Evolutionary conservation across 257 asterid species (phyloP), one percentile per base, ranked within the genome.

Genomic region (Forsythia suspensa): DNA sequence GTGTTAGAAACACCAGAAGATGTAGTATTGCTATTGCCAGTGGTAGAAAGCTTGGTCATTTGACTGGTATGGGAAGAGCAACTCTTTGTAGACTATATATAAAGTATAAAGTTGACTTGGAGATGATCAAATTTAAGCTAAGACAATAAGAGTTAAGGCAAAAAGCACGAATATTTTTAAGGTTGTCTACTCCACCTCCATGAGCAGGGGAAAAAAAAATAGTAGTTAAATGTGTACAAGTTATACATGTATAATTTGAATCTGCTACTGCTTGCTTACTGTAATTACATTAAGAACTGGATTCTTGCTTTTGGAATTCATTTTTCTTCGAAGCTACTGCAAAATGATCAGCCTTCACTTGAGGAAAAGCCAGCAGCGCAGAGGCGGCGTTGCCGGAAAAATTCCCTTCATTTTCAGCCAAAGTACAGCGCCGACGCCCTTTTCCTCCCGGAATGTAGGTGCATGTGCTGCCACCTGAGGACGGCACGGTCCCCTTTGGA

Each of bases 401-500:
- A 16, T 65, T 44, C 20, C 73, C 84, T 59, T 81, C 82, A 15
- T 74, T 37, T 20, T 67, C 42, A 10, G 84, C 90, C 70, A 90
- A 42, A 2, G 87, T 75, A 73, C 92, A 88, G 1, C 90, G 91
- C n/a, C 93, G 88, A 6, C 43, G 82, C 72, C 82, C 80, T 4
- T 10, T 46, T 1, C 85, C 86, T 20, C 89, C 87, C 7, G 92
- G 94, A 69, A 89, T 84, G 65, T 82, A 82, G 8, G 96, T 88
- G 84, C 96, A 91, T 34, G 96, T 88, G 74, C 79, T 91, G 55
- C 79, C 66, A 34, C 79, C 34, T 4, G 91, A 86, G 18, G 86
- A 39, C 0, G 80, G 83, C 13, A 69, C 85, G 1, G 46, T 57
- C 46, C 96, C 96, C 51, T 86, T 80, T 0, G 92, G 94, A 44